Evolutionary conservation across 2,329 filamentous ascomycete species (phyloP), one percentile per base, ranked within the genome.

Genomic region (Neoscytalidium dimidiatum): DNA sequence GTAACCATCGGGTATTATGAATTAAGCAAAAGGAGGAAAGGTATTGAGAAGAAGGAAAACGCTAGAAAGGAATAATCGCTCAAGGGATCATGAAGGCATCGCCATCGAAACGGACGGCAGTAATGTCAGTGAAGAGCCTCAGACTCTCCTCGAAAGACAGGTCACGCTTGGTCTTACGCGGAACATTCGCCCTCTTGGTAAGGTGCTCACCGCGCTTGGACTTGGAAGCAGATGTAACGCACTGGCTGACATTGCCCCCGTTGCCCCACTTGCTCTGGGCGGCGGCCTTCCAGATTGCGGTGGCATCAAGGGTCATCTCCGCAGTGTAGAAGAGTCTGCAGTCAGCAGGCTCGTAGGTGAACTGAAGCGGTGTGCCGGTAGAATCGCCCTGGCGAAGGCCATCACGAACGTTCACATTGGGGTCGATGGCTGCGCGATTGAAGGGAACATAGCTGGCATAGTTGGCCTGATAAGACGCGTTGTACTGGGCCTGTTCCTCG

Each of bases 301-400:
- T 74, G 13, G 72, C 74, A 58, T 78, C 76, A 29, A 78, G 71
- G 2, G 76, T 78, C 77, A 79, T 79, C 69, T 78, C 75, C 0
- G 77, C 72, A 2, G 76, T 78, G 68, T 76, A 79, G 68, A 74
- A 78, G 7, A 79, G 69, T 58, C 77, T 73, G 65, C 77, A 79
- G 58, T 79, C 72, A 1, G 77, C 75, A 58, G 74, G 70, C 65
- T 79, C 76, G 65, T 79, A 79, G 11, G 75, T 68, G 64, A 79
- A 79, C 35, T 79, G 77, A 23, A 78, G 66, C 14, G 77, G 72
- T 26, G 72, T 66, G 8, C 73, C 74, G 9, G 71, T 71, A 0
- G 67, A 69, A 58, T 79, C 77, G 29, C 72, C 71, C 9, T 68
- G 62, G 6, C 67, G 62, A 23, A 79, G 66, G 7, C 75, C 77